Base-by-base conservation (phyloP, 805 yeast genomes). In the Candida piceae region DNA sequence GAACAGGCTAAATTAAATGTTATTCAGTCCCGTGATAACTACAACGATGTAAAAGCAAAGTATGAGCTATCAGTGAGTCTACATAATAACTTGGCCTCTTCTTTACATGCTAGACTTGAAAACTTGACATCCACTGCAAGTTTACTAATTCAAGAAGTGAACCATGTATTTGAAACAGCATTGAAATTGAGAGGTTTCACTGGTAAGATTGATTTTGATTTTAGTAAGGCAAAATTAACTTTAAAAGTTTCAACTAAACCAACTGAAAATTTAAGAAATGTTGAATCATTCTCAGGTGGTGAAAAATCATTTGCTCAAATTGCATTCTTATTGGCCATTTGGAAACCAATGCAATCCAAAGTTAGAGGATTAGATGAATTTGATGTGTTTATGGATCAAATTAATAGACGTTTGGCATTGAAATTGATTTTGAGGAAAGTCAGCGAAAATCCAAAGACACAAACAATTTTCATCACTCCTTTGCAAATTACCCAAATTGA, bases 301-400 rank as follows among this genome's bases (percentile, higher is more conserved):
- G 98, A 93, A 57, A 89, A 89, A 55, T 87, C 97, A 1, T 90
- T 83, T 58, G 79, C 96, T 0, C 98, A 94, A 57, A 80, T 90
- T 44, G 84, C 97, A 0, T 70, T 93, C 40, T 62, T 93, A 31
- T 66, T 90, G 41, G 82, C 97, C 0, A 83, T 95, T 20, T 93
- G 99, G 99, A 78, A 78, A 45, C 81, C 86, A 19, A 89, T 93
- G 96, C 78, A 82, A 42, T 81, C 95, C 0, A 76, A 84, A 39
- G 74, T 93, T 15, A 75, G 94, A 41, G 97, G 97, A 0, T 64
- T 93, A 41, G 99, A 93, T 61, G 99, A 93, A 60, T 93, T 84
- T 58, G 99, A 93, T 62, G 98, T 93, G 16, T 93, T 80, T 53
- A 93, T 93, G 98, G 99, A 93, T 59, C 86, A 87, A 33, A 85